A percentile compares a stretch with the other conserved stretches of the same genome.
These are phyloP conservation scores for Candida broadrunensis DNA, from an alignment of 805 yeast species.

Conservation along the genomic window DNA sequence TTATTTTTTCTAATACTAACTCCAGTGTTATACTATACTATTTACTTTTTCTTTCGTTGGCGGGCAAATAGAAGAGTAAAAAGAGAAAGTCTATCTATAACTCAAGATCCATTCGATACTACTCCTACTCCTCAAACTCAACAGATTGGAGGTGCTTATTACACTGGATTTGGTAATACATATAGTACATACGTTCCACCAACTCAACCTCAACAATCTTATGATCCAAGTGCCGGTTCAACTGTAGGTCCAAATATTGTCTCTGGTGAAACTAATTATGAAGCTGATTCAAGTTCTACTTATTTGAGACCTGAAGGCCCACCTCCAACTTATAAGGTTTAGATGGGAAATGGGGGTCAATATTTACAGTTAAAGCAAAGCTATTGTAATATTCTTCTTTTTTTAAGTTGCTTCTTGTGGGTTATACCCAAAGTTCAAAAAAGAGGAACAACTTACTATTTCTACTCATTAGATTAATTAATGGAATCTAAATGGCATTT, in stretches of 20 bases:
- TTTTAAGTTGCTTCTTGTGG: too few relatives aligned
- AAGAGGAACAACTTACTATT: too few relatives aligned
- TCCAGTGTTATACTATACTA: not conserved
- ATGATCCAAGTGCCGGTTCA: not conserved
- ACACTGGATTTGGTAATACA: not conserved
- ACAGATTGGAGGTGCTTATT: not conserved
- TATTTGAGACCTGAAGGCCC: too few relatives aligned
- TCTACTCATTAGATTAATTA: too few relatives aligned
- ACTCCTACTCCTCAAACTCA: not conserved
- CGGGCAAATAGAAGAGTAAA: slow-evolving; percentile 1
- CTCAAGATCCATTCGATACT: slow-evolving; percentile 3
- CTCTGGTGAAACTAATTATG: not conserved
- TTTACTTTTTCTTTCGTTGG: not conserved
- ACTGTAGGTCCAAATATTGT: too few relatives aligned
- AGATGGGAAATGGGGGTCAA: not conserved
- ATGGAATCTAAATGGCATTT: too few relatives aligned
- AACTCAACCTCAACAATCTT: slow-evolving; percentile 2
- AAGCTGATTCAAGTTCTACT: not conserved
- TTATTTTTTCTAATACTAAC: not conserved
- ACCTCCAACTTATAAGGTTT: too few relatives aligned
- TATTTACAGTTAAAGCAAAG: too few relatives aligned
- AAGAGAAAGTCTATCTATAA: not conserved
- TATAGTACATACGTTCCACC: slow-evolving; percentile 2
- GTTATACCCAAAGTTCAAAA: too few relatives aligned
- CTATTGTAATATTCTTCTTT: too few relatives aligned